Base-by-base conservation (phyloP, 345 rosid species). In the Heritiera fomes region DNA sequence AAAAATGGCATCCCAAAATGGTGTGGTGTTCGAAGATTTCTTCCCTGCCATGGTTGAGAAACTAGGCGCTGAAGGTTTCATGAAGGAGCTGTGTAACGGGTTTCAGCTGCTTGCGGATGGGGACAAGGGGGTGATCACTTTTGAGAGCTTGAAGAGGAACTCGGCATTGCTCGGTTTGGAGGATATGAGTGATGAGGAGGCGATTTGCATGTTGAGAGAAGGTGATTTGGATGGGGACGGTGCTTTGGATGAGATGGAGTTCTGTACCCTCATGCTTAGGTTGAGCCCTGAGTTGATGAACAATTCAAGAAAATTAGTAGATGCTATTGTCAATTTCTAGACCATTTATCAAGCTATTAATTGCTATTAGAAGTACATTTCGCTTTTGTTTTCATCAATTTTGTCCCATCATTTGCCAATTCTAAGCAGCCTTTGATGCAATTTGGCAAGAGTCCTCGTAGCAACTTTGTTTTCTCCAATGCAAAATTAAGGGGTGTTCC, bases 201-300 rank as follows among this genome's bases (percentile, higher is more conserved):
- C 77, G 5, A 55, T 30, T 73, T 83, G 82, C 41, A 91, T 91
- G 94, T 45, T 91, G 43, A 81, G 79, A 65, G 92, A 87, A 84
- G 94, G 92, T 18, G 92, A 91, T 72, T 50, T 85, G 28, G 91
- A 91, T 65, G 94, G 92, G 0, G 94, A 91, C 74, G 92, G 92
- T 0, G 88, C 85, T 38, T 13, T 89, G 83, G 79, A 83, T 73
- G 86, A 85, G 78, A 85, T 84, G 90, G 94, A 91, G 80, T 91
- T 91, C 71, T 91, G 89, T 52, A 84, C 88, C 43, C 85, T 91
- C 40, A 91, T 91, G 94, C 88, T 86, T 74, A 86, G 94, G 85
- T 47, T 91, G 50, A 91, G 94, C 46, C 94, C 94, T 71, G 90
- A 63, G 1, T 80, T 88, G 82, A 90, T 90, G 91, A 79, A 53